Conservation (phyloP, 768 basidiomycete species). For the Rhizopogon vinicolor region DNA sequence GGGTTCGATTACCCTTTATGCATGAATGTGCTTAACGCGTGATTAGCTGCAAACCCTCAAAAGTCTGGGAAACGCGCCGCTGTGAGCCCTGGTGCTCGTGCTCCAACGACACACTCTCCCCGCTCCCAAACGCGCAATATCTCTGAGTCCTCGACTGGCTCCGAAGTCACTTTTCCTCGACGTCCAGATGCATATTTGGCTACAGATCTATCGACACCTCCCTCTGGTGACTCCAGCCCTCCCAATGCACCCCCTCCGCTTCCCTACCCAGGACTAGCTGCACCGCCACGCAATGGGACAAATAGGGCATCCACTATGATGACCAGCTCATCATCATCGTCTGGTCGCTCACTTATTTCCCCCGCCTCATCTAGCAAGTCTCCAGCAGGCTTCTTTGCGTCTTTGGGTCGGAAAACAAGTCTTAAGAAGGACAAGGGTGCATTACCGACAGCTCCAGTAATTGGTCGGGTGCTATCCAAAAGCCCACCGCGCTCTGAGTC, state of each 20-base stretch:
- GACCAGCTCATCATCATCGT: constrained; percentile 41
- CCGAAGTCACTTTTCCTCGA: constrained; percentile 75
- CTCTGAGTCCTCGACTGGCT: constrained; percentile 67
- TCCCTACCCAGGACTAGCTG: constrained; percentile 71
- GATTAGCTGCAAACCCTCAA: constrained; percentile 16
- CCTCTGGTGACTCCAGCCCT: constrained; percentile 41
- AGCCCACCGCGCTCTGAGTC: constrained; percentile 28
- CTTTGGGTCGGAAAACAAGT: constrained; percentile 70
- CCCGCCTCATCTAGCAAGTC: constrained; percentile 38
- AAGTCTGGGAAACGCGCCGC: constrained; percentile 22
- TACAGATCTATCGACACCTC: constrained; percentile 61
- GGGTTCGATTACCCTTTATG: constrained; percentile 1
- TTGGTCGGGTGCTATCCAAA: constrained; percentile 32
- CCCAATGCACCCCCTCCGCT: constrained; percentile 57
- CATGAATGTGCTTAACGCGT: constrained; percentile 4
- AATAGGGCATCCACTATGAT: constrained; percentile 28
- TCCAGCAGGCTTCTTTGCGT: constrained; percentile 64
- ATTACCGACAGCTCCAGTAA: constrained; percentile 25
- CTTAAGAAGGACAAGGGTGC: constrained; percentile 31
- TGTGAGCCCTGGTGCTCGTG: constrained; percentile 15
- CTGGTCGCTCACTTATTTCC: constrained; percentile 40
- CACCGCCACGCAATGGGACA: constrained; percentile 20
- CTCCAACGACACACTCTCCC: constrained; percentile 37
- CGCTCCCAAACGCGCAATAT: constrained; percentile 59
- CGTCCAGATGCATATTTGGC: constrained; percentile 76